phyloP scores from a whole-genome alignment of 805 yeast genomes.

The Lipomyces anomalus region DNA sequence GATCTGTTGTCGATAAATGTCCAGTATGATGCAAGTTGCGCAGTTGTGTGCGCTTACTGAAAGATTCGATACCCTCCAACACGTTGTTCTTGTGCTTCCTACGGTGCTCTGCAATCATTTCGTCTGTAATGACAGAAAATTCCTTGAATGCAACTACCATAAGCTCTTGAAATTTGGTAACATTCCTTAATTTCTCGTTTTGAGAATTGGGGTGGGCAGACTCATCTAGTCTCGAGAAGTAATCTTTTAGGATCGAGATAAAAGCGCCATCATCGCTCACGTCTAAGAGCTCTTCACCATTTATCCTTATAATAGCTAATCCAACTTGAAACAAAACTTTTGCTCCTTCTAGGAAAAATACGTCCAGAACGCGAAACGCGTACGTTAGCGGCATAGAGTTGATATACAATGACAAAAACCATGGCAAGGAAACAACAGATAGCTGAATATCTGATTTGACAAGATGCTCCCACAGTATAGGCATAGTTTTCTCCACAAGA shows the following conservation, averaged over 20 bases:
- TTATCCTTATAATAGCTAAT: constrained; percentile 78
- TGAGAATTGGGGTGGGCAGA: constrained; percentile 70
- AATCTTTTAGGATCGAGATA: constrained; percentile 75
- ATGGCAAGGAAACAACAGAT: constrained; percentile 88
- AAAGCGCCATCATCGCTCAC: constrained; percentile 91
- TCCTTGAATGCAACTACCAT: constrained; percentile 90
- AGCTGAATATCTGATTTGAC: constrained; percentile 76
- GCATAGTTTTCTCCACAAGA: constrained; percentile 83
- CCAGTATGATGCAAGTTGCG: constrained; percentile 75
- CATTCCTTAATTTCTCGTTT: constrained; percentile 55
- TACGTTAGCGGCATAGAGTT: constrained; percentile 92
- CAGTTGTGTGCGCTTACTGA: constrained; percentile 86
- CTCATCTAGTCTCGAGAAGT: constrained; percentile 64
- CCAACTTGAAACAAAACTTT: constrained; percentile 88
- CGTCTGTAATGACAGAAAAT: constrained; percentile 73
- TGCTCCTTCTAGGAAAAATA: constrained; percentile 84
- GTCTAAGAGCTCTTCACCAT: constrained; percentile 73
- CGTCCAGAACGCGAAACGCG: constrained; percentile 87
- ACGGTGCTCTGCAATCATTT: constrained; percentile 62
- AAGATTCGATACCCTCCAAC: constrained; percentile 77
- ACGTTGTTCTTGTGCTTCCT: constrained; percentile 68
- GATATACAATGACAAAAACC: constrained; percentile 88
- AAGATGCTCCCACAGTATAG: constrained; percentile 79
- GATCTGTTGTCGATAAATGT: constrained; percentile 50
- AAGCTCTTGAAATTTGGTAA: constrained; percentile 83